Base-by-base conservation (phyloP, 2,329 filamentous ascomycete species). In the Didymella pomorum region DNA sequence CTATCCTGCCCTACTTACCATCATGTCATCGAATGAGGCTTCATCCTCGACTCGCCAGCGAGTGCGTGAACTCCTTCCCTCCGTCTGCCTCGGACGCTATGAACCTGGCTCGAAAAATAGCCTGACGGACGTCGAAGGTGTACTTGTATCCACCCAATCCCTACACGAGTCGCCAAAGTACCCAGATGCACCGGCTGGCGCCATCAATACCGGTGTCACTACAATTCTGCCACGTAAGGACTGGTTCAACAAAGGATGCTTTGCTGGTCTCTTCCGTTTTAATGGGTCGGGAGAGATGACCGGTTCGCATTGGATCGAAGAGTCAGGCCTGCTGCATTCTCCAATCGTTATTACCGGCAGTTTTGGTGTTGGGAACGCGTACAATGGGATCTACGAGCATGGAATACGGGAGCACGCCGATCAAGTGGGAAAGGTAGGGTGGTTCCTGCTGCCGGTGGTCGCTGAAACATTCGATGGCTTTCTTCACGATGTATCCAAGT, bases 271-370 rank as follows among this genome's bases (percentile, higher is more conserved):
- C 46, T 88, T 87, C 74, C 81, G 82, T 60, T 87, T 89, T 78
- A 89, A 89, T 64, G 86, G 87, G 53, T 83, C 82, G 44, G 86
- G 87, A 41, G 86, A 88, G 72, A 78, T 88, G 77, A 88, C 86
- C 0, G 86, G 86, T 2, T 79, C 78, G 10, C 84, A 88, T 65
- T 87, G 84, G 82, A 83, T 89, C 58, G 80, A 85, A 16, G 87
- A 89, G 70, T 85, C 85, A 0, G 86, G 86, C 0, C 77, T 87
- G 4, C 72, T 88, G 3, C 81, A 83, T 52, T 85, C 83, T 2
- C 87, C 86, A 3, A 83, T 89, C 56, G 70, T 87, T 52, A 78
- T 89, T 52, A 89, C 86, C 2, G 86, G 84, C 50, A 83, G 83
- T 3, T 82, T 86, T 37, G 79, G 81, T 2, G 81, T 89, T 0